Conservation (phyloP, 2,329 filamentous ascomycete genomes). For the Colletotrichum sp. region DNA sequence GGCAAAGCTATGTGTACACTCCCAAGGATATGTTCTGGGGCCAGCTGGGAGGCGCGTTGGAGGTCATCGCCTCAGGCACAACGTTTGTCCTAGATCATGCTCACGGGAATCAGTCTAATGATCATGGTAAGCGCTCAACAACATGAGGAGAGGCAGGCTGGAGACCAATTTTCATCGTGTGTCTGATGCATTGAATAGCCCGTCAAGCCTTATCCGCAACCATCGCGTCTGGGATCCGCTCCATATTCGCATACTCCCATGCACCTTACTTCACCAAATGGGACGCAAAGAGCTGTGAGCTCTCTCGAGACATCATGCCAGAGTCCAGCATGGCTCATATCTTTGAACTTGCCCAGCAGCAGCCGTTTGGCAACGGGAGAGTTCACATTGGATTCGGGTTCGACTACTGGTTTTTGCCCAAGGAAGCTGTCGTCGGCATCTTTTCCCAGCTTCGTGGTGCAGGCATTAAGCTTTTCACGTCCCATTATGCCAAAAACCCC, state of each 20-base stretch:
- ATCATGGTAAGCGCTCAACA: background rate
- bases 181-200: background rate
- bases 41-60: slow-evolving; percentile 42
- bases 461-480: background rate
- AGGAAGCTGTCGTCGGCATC: background rate
- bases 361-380: background rate
- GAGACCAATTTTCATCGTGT: background rate
- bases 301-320: background rate
- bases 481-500: background rate
- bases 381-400: background rate
- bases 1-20: background rate
- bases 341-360: background rate
- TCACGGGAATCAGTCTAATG: background rate
- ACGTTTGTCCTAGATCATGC: background rate
- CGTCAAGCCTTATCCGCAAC: background rate
- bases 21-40: slow-evolving; percentile 51
- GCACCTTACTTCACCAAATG: background rate
- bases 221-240: background rate
- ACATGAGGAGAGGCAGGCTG: background rate
- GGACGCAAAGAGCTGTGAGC: background rate
- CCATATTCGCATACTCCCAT: background rate
- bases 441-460: background rate
- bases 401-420: background rate
- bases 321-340: background rate
- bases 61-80: slow-evolving; percentile 34